Conservation (phyloP, 2,329 filamentous ascomycete genomes). For the Ascosphaera pollenicola region DNA sequence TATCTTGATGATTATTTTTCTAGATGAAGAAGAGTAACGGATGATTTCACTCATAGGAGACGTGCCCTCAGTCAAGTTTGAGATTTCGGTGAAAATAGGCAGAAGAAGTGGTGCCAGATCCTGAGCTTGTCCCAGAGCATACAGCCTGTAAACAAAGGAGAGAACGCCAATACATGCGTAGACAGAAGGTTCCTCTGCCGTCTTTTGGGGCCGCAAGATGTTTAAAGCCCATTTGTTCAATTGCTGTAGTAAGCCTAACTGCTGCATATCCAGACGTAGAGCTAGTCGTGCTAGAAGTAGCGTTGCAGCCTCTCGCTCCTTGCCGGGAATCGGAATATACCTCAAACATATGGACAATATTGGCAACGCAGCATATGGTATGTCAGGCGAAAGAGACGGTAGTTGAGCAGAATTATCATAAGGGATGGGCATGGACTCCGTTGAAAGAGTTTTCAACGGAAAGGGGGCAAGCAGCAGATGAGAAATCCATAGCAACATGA, state of each 20-base stretch:
- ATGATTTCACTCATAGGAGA: conserved; percentile 31
- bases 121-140: conserved; percentile 48
- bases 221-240: conserved; percentile 50
- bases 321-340: conserved; percentile 55
- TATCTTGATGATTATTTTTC: conserved; percentile 72
- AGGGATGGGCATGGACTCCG: conserved; percentile 16
- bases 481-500: conserved; percentile 71
- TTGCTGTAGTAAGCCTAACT: conserved; percentile 43
- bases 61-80: conserved; percentile 33
- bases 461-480: conserved; percentile 73
- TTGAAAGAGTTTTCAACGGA: conserved; percentile 67
- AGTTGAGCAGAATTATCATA: conserved; percentile 12
- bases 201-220: conserved; percentile 28
- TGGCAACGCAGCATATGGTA: conserved; percentile 49
- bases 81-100: conserved; percentile 41
- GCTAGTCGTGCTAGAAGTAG: conserved; percentile 57
- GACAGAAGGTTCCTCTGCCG: conserved; percentile 26
- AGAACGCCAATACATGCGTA: conserved; percentile 63
- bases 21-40: conserved; percentile 51
- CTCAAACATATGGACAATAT: conserved; percentile 48
- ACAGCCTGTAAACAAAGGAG: conserved; percentile 55
- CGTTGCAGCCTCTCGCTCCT: conserved; percentile 77
- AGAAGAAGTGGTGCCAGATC: conserved; percentile 48
- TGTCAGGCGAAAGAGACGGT: conserved; percentile 28
- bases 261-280: conserved; percentile 76